Evolutionary conservation across 129 eudicot genomes (phyloP), one percentile per base, ranked within the genome.

Genomic region (Flaveria sonorensis): DNA sequence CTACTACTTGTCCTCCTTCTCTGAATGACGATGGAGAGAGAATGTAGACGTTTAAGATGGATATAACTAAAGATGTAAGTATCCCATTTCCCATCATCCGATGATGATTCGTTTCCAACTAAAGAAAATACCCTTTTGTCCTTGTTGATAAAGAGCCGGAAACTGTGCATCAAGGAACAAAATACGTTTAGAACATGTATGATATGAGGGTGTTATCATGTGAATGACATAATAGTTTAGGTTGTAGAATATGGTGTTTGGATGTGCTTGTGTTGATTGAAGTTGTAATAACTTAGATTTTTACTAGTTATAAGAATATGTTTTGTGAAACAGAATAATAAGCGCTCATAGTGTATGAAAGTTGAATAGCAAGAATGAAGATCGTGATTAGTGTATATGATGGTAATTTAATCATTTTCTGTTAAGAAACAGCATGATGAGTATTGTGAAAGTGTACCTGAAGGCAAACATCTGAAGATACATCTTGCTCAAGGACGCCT

Each of bases 401-500:
- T 13, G 53, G 23, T 23, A 15, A 59, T 74, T 24, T 59, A 0
- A 30, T 42, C 43, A 20, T 19, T 15, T 39, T 39, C 7, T 0
- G 19, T 16, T 30, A 18, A n/a, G 11, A 55, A 53, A 18, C 14
- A 56, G 0, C 40, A 6, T 40, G 18, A 36, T 5, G 62, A 30
- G 43, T 72, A 11, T 36, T 52, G 23, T 69, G 45, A 40, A 50
- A 47, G 56, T 32, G 8, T 87, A 87, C 90, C 88, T 87, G 79
- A 71, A 87, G 81, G 73, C 90, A 83, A 60, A 81, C 46, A 46
- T 83, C 87, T 3, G 90, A 79, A n/a, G 90, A 78, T 28, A 83
- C 90, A 67, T 87, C 90, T 71, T 87, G 90, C 68, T 87, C 90
- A 3, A 87, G 78, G 26, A 87, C 90, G 63, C 90, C 90, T 77